These are phyloP conservation scores for Salvia hispanica DNA, from an alignment of 257 asterid species.

Conservation along the genomic window DNA sequence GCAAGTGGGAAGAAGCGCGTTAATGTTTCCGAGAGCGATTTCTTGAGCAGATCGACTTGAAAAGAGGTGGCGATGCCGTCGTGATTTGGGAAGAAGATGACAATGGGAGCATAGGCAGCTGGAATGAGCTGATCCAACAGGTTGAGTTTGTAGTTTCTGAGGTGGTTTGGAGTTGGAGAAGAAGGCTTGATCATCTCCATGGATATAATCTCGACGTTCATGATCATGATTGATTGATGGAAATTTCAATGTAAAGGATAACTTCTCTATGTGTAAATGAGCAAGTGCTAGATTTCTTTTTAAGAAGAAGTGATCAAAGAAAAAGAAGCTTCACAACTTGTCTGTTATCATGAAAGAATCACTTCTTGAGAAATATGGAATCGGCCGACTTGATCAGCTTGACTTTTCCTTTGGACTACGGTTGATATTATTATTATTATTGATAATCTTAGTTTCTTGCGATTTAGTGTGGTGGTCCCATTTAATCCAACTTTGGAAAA, in stretches of 20 bases:
- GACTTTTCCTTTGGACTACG: background rate
- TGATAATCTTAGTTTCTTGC: background rate
- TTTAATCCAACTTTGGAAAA: background rate
- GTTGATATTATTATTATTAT: too few species aligned
- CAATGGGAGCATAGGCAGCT: slow-evolving; percentile 71
- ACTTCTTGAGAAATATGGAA: background rate
- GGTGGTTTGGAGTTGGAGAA: slow-evolving; percentile 67
- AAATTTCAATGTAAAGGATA: slow-evolving; percentile 3
- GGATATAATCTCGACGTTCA: slow-evolving; percentile 53
- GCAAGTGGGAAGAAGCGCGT: slow-evolving; percentile 67
- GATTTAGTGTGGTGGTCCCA: background rate
- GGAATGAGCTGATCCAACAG: slow-evolving; percentile 73
- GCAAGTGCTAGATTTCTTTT: background rate
- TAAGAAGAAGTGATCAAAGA: slow-evolving; percentile 8
- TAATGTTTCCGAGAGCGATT: slow-evolving; percentile 53
- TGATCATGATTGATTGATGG: slow-evolving; percentile 12
- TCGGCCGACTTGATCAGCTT: background rate
- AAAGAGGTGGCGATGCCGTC: slow-evolving; percentile 7
- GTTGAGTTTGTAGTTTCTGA: slow-evolving; percentile 50
- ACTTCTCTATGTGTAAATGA: background rate
- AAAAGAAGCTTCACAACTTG: slow-evolving; percentile 30
- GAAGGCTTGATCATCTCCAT: slow-evolving; percentile 56
- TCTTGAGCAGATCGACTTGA: slow-evolving; percentile 41
- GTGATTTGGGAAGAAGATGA: slow-evolving; percentile 54
- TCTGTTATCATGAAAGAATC: slow-evolving; percentile 18